Base-by-base conservation (phyloP, 495 filamentous ascomycete genomes). In the Tuber melanosporum region DNA sequence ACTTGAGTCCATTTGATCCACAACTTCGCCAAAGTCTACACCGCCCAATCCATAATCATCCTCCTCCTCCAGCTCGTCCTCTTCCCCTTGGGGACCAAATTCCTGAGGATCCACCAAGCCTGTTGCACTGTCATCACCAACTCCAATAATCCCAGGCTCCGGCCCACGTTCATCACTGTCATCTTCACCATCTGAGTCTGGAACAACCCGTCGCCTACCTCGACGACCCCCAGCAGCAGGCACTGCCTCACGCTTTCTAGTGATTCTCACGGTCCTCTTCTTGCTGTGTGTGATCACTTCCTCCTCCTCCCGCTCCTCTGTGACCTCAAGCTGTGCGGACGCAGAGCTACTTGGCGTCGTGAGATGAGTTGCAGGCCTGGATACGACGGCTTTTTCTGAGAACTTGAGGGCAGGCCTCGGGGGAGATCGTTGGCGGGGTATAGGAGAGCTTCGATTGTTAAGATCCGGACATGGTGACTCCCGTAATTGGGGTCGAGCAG, bases 171-270 rank as follows among this genome's bases (percentile, higher is more conserved):
- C 66, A 36, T 71, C 39, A 26, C 43, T 22, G 41, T 75, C 73
- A 10, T 80, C 78, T 12, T 81, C 80, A 5, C 49, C 74, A 7
- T 81, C 80, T 1, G 80, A 81, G 32, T 46, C 70, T 14, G 77
- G 80, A 1, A 82, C 71, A 14, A 81, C 41, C 44, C 75, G 74
- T 36, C 32, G 46, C 32, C 36, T 70, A 32, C 41, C 41, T 49
- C 70, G 57, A 19, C 57, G 57, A 36, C 57, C n/a, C 7, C 57
- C 57, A 36, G 57, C 57, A 17, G 57, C 57, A 66, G 57, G 15
- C 57, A 66, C 32, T 10, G 57, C 57, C 26, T 32, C 57, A 66
- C 26, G 15, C 57, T 66, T 66, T 71, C 71, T 81, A 22, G 73
- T 70, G 12, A 77, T 70, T 70, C 74, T 78, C 26, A 73, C 70